Conservation (phyloP, 768 basidiomycete species). For the Grammothele lineata region DNA sequence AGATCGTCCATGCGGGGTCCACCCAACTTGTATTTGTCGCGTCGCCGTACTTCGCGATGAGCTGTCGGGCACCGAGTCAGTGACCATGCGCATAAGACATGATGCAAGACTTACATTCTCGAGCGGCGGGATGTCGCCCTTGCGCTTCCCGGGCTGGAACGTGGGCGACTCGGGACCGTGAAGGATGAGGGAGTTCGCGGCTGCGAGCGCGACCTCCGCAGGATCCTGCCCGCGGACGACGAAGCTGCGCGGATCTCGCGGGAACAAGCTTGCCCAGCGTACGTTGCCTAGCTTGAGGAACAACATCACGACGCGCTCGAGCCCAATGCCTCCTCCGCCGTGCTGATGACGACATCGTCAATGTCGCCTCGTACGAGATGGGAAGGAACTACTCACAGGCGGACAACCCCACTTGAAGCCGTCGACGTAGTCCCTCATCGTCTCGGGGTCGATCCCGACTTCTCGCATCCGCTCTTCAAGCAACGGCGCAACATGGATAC, state of each 20-base stretch:
- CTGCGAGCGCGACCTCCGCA: constrained; percentile 18
- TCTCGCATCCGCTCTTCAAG: constrained; percentile 81
- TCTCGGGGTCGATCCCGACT: constrained; percentile 83
- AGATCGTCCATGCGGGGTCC: constrained; percentile 47
- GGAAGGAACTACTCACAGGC: constrained; percentile 36
- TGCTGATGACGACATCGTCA: constrained; percentile 40
- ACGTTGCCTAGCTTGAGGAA: constrained; percentile 97
- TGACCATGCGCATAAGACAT: not conserved
- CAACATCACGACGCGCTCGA: constrained; percentile 94
- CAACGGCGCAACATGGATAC: constrained; percentile 84
- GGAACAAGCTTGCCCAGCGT: constrained; percentile 87
- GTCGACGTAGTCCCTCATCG: constrained; percentile 90
- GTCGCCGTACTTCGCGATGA: constrained; percentile 64
- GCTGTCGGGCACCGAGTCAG: constrained; percentile 15
- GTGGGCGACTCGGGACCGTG: constrained; percentile 27
- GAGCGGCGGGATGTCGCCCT: constrained; percentile 27
- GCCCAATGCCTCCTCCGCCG: constrained; percentile 92
- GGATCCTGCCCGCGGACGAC: constrained; percentile 21
- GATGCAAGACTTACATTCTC: constrained; percentile 24
- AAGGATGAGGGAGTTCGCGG: constrained; percentile 23
- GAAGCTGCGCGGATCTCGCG: constrained; percentile 92
- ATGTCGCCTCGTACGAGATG: too few species aligned
- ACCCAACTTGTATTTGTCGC: constrained; percentile 70
- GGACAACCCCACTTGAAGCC: constrained; percentile 93
- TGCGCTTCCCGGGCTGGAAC: constrained; percentile 19